phyloP scores from a whole-genome alignment of 2,329 filamentous ascomycete species.

The Ophiocordyceps sinensis region DNA sequence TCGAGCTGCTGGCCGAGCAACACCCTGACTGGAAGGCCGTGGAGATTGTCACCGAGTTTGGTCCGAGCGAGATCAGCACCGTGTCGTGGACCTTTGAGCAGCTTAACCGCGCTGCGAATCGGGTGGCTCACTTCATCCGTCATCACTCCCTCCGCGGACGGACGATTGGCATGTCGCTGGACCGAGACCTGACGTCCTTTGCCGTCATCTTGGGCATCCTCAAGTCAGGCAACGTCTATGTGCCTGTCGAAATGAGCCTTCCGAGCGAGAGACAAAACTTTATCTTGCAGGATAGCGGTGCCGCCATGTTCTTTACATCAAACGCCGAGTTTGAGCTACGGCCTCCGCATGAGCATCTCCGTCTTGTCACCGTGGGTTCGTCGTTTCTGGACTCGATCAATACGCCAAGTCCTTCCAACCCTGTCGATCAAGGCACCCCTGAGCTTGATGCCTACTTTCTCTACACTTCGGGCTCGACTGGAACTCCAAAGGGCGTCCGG shows the following conservation, averaged over 20 bases:
- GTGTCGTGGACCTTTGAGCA: not conserved
- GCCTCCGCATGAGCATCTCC: not conserved
- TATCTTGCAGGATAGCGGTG: not conserved
- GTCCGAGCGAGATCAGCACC: not conserved
- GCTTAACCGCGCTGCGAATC: not conserved
- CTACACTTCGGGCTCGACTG: not conserved
- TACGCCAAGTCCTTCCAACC: not conserved
- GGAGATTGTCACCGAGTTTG: not conserved
- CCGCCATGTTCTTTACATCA: not conserved
- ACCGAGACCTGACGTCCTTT: not conserved
- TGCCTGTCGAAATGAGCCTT: not conserved
- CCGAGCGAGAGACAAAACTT: not conserved
- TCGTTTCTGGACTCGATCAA: not conserved
- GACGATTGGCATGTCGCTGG: not conserved
- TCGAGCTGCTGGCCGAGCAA: not conserved
- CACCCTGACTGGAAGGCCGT: not conserved
- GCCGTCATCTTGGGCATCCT: not conserved
- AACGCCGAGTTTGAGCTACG: not conserved
- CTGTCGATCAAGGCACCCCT: not conserved
- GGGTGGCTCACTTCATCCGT: not conserved
- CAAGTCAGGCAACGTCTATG: not conserved
- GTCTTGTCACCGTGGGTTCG: not conserved
- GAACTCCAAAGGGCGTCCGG: not conserved
- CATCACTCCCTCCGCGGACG: not conserved
- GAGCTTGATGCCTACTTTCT: not conserved